Evolutionary conservation across 2,329 filamentous ascomycete species (phyloP).

Genomic region (Bipolaris sorokiniana): DNA sequence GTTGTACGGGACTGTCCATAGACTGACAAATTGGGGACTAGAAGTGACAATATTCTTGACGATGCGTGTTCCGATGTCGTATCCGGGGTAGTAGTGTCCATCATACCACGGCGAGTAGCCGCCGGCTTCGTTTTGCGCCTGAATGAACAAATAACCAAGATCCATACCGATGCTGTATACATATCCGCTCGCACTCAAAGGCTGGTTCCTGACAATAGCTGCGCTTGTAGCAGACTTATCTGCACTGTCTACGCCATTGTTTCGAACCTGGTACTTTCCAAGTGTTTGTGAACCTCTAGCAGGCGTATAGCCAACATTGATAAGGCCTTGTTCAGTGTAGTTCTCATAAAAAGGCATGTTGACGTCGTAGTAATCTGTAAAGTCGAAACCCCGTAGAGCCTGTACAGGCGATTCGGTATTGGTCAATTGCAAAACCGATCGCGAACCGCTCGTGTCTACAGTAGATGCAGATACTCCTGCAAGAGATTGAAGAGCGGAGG

Average conservation of each 20-base stretch:
- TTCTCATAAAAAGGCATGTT: conserved; percentile 15
- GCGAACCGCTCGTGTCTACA: conserved; percentile 6
- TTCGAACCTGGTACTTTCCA: conserved; percentile 7
- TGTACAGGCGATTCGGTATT: conserved; percentile 7
- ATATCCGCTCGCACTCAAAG: conserved; percentile 6
- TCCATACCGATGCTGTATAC: conserved; percentile 17
- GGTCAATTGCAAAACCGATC: conserved; percentile 10
- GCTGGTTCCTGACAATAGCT: conserved; percentile 13
- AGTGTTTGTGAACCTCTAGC: conserved; percentile 8
- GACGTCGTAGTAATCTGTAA: conserved; percentile 8
- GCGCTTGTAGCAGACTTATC: conserved; percentile 11
- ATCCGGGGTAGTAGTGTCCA: conserved; percentile 16
- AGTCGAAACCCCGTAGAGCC: conserved; percentile 12
- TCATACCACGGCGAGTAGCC: conserved; percentile 13
- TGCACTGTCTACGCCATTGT: conserved; percentile 5
- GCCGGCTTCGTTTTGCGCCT: conserved; percentile 7
- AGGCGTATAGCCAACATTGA: conserved; percentile 16
- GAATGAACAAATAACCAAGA: conserved; percentile 8
- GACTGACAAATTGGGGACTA: conserved; percentile 9
- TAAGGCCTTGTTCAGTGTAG: conserved; percentile 5
- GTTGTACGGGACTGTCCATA: conserved; percentile 17
- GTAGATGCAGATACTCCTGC: conserved; percentile 11
- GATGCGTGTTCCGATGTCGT: conserved; percentile 14
- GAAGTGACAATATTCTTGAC: conserved; percentile 16
- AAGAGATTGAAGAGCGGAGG: conserved; percentile 7